Percentiles rank a stretch among this genome's conserved stretches.
phyloP scores from a whole-genome alignment of 2,329 filamentous ascomycete genomes.

The Aureobasidium sp. region DNA sequence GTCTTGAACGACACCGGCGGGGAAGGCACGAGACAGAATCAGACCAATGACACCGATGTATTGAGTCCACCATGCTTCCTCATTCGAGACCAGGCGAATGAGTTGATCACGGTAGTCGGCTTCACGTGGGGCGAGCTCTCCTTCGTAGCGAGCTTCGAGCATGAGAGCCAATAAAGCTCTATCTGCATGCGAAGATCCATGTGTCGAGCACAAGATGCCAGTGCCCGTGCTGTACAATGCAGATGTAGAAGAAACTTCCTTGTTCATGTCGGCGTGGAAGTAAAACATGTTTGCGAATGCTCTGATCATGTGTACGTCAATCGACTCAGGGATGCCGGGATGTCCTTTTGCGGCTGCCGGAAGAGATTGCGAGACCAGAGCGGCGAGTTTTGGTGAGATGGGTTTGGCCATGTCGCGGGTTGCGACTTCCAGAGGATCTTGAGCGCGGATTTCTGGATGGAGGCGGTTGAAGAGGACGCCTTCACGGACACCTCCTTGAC shows the following conservation, averaged over 20 bases:
- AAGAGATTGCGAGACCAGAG: conserved; percentile 41
- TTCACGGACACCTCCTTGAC: conserved; percentile 74
- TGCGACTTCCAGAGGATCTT: conserved; percentile 57
- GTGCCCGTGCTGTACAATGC: conserved; percentile 64
- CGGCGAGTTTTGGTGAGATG: conserved; percentile 34
- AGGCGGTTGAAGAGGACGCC: conserved; percentile 68
- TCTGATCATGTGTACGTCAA: conserved; percentile 35
- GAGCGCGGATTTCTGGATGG: conserved; percentile 48
- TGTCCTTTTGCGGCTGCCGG: conserved; percentile 14
- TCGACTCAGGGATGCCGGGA: conserved; percentile 23
- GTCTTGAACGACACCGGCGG: conserved; percentile 38
- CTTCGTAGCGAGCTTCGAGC: conserved; percentile 65
- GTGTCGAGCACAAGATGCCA: conserved; percentile 55
- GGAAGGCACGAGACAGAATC: conserved; percentile 51
- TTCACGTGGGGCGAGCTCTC: conserved; percentile 38
- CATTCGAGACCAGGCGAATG: neutral
- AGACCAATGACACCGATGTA: conserved; percentile 53
- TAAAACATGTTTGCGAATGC: conserved; percentile 53
- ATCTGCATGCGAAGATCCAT: conserved; percentile 63
- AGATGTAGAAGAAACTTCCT: conserved; percentile 53
- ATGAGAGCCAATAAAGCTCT: conserved; percentile 63
- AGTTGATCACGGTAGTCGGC: neutral
- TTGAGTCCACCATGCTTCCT: conserved; percentile 49
- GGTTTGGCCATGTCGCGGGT: conserved; percentile 43
- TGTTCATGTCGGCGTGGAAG: conserved; percentile 32